Evolutionary conservation across 805 yeast species (phyloP).

Genomic region (Starmerella khaoyaiensis): DNA sequence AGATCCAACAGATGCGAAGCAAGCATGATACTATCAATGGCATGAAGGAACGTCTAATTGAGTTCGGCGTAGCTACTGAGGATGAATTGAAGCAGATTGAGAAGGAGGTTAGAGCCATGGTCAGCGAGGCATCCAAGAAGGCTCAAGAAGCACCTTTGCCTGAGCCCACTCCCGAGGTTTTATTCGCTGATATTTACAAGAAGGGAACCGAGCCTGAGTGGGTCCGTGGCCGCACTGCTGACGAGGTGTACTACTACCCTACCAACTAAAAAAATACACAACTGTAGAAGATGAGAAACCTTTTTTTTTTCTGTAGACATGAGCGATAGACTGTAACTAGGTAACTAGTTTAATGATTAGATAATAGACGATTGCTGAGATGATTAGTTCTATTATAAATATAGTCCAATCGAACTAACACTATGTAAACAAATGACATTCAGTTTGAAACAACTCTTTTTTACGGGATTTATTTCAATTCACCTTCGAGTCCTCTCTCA

Average conservation of each 20-base stretch:
- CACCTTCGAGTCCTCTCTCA: too few species aligned
- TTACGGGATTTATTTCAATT: too few species aligned
- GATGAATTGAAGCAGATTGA: slow-evolving; percentile 89
- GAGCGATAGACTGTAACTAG: too few species aligned
- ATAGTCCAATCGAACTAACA: too few species aligned
- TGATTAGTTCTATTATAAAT: too few species aligned
- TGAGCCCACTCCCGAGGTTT: slow-evolving; percentile 84
- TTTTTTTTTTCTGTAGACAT: too few species aligned
- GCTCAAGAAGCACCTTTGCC: slow-evolving; percentile 94
- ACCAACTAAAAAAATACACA: slow-evolving; percentile 4
- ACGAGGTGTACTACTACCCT: slow-evolving; percentile 76
- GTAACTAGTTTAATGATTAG: too few species aligned
- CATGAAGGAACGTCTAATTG: slow-evolving; percentile 73
- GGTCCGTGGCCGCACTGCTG: slow-evolving; percentile 92
- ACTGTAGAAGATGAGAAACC: too few species aligned
- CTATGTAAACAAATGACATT: too few species aligned
- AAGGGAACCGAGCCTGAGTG: slow-evolving; percentile 87
- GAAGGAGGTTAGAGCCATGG: slow-evolving; percentile 90
- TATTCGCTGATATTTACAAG: slow-evolving; percentile 93
- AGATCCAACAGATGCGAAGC: slow-evolving; percentile 98
- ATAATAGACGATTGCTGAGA: too few species aligned
- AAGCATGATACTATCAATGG: slow-evolving; percentile 97
- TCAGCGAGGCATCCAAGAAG: slow-evolving; percentile 83
- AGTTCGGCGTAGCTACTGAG: slow-evolving; percentile 76
- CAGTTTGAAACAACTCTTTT: too few species aligned